Conservation (phyloP, 1,139 yeast genomes). For the Pichia sp. region DNA sequence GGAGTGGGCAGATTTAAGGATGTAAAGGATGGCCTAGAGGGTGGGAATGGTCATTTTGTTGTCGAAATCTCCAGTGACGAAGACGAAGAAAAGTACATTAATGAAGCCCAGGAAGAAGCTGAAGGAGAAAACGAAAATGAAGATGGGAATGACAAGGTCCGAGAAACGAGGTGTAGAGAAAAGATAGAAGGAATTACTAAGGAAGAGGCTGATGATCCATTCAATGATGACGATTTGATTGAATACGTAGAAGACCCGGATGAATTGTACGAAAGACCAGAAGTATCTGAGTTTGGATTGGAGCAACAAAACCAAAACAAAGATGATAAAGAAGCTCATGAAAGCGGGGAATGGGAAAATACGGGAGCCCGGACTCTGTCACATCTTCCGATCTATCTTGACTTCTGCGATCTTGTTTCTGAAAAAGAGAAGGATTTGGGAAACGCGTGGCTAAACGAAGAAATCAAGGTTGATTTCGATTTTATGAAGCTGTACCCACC, state of each 20-base stretch:
- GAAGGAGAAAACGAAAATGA: neutral
- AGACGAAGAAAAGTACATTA: neutral
- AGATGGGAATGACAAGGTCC: neutral
- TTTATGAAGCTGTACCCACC: conserved; percentile 27
- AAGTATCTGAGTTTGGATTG: too few relatives aligned
- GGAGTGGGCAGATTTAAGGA: too few relatives aligned
- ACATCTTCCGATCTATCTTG: conserved; percentile 26
- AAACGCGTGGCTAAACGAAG: conserved; percentile 3
- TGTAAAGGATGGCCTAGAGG: too few relatives aligned
- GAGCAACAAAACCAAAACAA: neutral
- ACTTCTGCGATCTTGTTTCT: conserved; percentile 21
- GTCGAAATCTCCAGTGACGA: neutral
- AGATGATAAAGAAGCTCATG: neutral
- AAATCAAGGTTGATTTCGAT: conserved; percentile 14
- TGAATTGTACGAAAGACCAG: neutral
- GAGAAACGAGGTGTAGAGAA: neutral
- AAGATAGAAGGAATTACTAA: neutral
- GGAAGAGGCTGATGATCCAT: conserved; percentile 1
- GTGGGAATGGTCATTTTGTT: too few relatives aligned
- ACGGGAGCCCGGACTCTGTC: neutral
- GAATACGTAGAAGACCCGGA: conserved; percentile 4
- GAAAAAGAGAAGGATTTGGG: neutral
- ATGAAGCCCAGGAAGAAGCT: neutral
- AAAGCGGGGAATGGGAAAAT: neutral
- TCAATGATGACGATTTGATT: conserved; percentile 11